Conservation (phyloP, 495 filamentous ascomycete species). For the Chaetomidium leptoderma region DNA sequence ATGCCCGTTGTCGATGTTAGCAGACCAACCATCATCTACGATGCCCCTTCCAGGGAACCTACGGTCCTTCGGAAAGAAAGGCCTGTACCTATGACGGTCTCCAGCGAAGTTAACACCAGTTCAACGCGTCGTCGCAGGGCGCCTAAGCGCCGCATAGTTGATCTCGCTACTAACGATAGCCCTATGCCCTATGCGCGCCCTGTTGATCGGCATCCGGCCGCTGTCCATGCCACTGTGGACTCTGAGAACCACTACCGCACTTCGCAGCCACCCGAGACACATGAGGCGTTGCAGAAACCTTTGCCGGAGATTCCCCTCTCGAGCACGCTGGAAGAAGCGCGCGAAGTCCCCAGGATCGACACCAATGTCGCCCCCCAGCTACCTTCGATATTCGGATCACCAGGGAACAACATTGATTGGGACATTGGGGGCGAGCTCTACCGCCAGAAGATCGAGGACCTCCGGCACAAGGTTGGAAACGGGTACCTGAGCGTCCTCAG, state of each 20-base stretch:
- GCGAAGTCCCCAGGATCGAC: constrained; percentile 46
- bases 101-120: constrained; percentile 50
- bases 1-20: constrained; percentile 59
- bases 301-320: constrained; percentile 31
- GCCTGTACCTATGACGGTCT: constrained; percentile 39
- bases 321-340: constrained; percentile 28
- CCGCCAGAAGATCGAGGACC: constrained; percentile 74
- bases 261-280: constrained; percentile 38
- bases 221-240: constrained; percentile 13
- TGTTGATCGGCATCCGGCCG: constrained; percentile 18
- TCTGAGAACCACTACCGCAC: constrained; percentile 42
- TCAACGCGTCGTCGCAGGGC: constrained; percentile 49
- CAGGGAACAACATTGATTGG: constrained; percentile 52
- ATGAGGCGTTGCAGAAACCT: constrained; percentile 19
- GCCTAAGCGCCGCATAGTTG: constrained; percentile 73
- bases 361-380: constrained; percentile 40
- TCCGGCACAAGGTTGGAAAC: constrained; percentile 76
- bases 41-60: constrained; percentile 40
- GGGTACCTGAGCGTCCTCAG: constrained; percentile 81
- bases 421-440: constrained; percentile 72
- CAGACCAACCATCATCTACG: constrained; percentile 56
- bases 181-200: constrained; percentile 32
- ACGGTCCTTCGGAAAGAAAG: constrained; percentile 50
- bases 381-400: constrained; percentile 40
- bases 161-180: constrained; percentile 64